A percentile compares a stretch with the other conserved stretches of the same genome.
phyloP scores from a whole-genome alignment of 441 rosid genomes.

The Brassica balearica region DNA sequence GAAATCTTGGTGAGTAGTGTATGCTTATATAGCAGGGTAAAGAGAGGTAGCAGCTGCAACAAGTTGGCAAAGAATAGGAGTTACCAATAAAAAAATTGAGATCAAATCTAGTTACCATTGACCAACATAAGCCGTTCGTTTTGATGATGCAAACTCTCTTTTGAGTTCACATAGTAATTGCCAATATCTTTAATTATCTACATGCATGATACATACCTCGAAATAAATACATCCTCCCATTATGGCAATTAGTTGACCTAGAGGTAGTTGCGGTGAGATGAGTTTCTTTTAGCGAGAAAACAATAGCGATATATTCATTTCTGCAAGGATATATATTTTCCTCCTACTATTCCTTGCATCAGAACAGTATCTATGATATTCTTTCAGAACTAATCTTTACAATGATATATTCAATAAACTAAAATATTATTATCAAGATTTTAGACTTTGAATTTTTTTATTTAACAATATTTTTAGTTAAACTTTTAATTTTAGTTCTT shows the following conservation, averaged over 20 bases:
- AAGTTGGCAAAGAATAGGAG: slow-evolving; percentile 26
- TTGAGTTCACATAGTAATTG: slow-evolving; percentile 26
- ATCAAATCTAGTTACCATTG: slow-evolving; percentile 33
- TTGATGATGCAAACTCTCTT: slow-evolving; percentile 27
- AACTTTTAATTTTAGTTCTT: no score
- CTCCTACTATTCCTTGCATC: no score
- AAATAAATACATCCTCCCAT: slow-evolving; percentile 12
- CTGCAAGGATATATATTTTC: no score
- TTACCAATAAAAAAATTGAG: slow-evolving; percentile 19
- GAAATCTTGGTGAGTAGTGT: slow-evolving; percentile 1
- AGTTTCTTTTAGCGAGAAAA: not conserved
- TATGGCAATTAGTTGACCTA: slow-evolving; percentile 29
- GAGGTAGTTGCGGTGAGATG: not conserved
- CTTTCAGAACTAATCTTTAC: not conserved
- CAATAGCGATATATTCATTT: not conserved
- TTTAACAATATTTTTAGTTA: no score
- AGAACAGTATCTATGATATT: no score
- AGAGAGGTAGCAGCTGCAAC: slow-evolving; percentile 18
- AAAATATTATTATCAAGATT: not conserved
- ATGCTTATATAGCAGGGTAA: slow-evolving; percentile 34
- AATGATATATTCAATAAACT: no score
- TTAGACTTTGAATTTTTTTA: no score
- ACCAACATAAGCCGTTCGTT: slow-evolving; percentile 31
- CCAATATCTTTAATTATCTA: not conserved
- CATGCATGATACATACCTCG: slow-evolving; percentile 4